A percentile compares a stretch with the other conserved stretches of the same genome.
These are phyloP conservation scores for Gossypium herbaceum DNA, from an alignment of 345 rosid species.

Conservation along the genomic window DNA sequence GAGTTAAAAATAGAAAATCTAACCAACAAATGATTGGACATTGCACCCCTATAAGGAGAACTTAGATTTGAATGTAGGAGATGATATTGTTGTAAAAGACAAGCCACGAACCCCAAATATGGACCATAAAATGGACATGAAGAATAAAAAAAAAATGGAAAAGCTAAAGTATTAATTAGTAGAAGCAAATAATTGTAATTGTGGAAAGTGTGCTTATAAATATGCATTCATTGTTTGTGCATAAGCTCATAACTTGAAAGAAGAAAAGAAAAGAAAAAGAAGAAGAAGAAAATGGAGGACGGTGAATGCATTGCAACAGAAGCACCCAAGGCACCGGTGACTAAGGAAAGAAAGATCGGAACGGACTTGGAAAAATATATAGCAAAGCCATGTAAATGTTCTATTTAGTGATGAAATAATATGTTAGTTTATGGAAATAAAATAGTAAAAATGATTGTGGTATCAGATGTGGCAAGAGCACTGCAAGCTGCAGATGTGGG, in stretches of 20 bases:
- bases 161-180: too few species aligned
- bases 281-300: background rate
- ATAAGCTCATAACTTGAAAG: background rate
- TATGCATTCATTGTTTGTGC: background rate
- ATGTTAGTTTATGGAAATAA: too few species aligned
- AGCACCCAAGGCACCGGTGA: conserved; percentile 70
- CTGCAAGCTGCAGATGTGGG: conserved; percentile 64
- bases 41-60: too few species aligned
- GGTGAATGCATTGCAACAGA: conserved; percentile 26
- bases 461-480: conserved; percentile 69
- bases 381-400: conserved; percentile 68
- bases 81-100: accelerated
- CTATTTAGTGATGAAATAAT: too few species aligned
- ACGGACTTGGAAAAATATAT: conserved; percentile 56
- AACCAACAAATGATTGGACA: too few species aligned
- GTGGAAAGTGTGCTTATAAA: background rate
- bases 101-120: accelerated
- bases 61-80: too few species aligned
- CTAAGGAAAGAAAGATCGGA: conserved; percentile 52
- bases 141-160: too few species aligned
- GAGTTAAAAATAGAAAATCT: too few species aligned
- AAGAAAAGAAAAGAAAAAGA: background rate
- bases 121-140: too few species aligned
- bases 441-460: too few species aligned
- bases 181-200: too few species aligned